These are phyloP conservation scores for Parasarocladium wereldwijsianum DNA, from an alignment of 2,329 filamentous ascomycete species.

Conservation along the genomic window DNA sequence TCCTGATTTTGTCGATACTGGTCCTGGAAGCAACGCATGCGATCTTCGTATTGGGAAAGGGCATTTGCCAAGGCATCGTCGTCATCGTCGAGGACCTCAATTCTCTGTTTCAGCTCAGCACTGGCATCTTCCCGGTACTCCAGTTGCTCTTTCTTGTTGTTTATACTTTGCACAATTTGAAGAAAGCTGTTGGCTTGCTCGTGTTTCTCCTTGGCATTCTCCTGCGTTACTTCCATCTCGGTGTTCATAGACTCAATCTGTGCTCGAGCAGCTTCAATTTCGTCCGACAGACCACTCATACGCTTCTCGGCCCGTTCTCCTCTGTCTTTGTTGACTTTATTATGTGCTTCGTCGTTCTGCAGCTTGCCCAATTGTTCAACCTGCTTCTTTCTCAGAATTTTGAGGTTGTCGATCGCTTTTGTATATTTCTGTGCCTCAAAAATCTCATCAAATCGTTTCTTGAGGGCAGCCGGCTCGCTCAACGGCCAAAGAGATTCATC, in stretches of 20 bases:
- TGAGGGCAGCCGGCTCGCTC: constrained; percentile 71
- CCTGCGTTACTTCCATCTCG: constrained; percentile 45
- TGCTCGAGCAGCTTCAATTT: constrained; percentile 47
- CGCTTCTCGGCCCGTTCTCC: constrained; percentile 58
- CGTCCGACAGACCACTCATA: constrained; percentile 46
- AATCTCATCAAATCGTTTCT: constrained; percentile 94
- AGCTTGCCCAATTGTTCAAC: constrained; percentile 58
- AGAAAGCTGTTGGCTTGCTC: constrained; percentile 60
- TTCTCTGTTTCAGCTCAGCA: constrained; percentile 51
- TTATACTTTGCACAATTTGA: constrained; percentile 59
- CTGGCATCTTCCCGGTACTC: constrained; percentile 56
- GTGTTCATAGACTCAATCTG: constrained; percentile 42
- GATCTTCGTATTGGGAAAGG: constrained; percentile 64
- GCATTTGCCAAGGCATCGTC: constrained; percentile 61
- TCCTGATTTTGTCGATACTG: constrained; percentile 48
- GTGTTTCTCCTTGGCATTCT: constrained; percentile 49
- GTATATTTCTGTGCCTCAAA: constrained; percentile 96
- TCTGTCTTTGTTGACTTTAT: constrained; percentile 73
- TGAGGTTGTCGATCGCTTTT: constrained; percentile 93
- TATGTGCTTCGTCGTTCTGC: constrained; percentile 61
- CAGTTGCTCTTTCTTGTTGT: constrained; percentile 62
- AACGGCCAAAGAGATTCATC: constrained; percentile 96
- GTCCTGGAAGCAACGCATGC: constrained; percentile 48
- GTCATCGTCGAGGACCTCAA: constrained; percentile 64
- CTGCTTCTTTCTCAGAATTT: constrained; percentile 69